Percentiles rank a stretch among this genome's conserved stretches.
Conservation (phyloP, 495 filamentous ascomycete genomes). For the Penicillium nucicola region DNA sequence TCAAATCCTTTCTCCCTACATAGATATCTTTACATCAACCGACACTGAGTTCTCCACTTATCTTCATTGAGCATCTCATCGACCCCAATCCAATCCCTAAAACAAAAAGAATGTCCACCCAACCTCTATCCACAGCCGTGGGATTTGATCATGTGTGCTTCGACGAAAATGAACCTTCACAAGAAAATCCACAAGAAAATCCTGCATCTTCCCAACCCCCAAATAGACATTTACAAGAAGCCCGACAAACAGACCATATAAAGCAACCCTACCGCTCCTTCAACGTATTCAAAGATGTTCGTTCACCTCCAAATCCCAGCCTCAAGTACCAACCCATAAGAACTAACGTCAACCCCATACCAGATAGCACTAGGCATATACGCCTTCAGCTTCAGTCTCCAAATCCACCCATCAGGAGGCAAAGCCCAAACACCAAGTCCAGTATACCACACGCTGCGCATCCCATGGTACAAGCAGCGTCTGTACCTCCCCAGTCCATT, state of each 20-base stretch:
- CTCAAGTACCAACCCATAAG: no score
- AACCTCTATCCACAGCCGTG: not conserved
- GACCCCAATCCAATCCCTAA: not conserved
- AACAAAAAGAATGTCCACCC: not conserved
- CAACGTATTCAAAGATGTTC: slow-evolving; percentile 9
- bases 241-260: not conserved
- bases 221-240: no score
- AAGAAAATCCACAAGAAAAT: not conserved
- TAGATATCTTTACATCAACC: not conserved
- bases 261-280: slow-evolving; percentile 5
- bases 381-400: slow-evolving; percentile 4
- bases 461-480: slow-evolving; percentile 2
- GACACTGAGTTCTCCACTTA: no score
- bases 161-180: not conserved
- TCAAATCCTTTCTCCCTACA: not conserved
- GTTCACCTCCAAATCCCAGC: not conserved
- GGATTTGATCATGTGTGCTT: not conserved
- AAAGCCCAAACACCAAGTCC: slow-evolving; percentile 1
- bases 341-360: not conserved
- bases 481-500: slow-evolving; percentile 4
- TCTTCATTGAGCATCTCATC: no score
- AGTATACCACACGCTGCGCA: slow-evolving; percentile 5
- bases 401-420: slow-evolving; percentile 6
- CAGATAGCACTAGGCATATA: slow-evolving; percentile 1
- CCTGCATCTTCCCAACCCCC: not conserved